Evolutionary conservation across 192 early-diverging fungal species (phyloP), one percentile per base, ranked within the genome.

Genomic region (Coemansia biformis): DNA sequence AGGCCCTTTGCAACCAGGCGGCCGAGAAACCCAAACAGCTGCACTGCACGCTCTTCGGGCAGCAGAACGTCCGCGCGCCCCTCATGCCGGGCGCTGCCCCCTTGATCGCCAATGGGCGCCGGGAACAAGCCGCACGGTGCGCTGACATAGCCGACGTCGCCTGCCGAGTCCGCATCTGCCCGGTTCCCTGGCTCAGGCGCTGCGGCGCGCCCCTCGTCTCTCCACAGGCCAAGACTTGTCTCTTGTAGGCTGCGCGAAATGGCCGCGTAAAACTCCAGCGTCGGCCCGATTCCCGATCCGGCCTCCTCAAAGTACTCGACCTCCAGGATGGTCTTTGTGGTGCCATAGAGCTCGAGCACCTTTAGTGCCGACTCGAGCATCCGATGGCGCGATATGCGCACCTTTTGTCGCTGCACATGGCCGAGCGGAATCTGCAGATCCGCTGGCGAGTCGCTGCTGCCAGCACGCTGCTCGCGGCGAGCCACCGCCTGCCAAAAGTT

Each of bases 241-340:
- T 82, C 81, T 32, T 79, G 78, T 14, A 92, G 75, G 45, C 89
- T 87, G 26, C 75, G 79, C 11, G 84, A 92, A 2, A 95, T 83
- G 10, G 75, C 64, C 5, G 88, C 67, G 58, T 92, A 98, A 57
- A 98, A 98, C 63, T 98, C 94, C 8, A 93, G 76, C 0, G 92
- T 92, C 0, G 90, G 91, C 0, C 92, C 92, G 4, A 94, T 63
- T 1, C 93, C 93, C 8, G 89, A 89, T 10, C 93, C 93, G 18
- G 87, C 91, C 42, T 97, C 93, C 46, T 91, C 89, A 57, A 85
- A 84, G 48, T 92, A 97, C 59, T 97, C 91, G n/a, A 97, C 80
- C 51, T 97, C 93, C 19, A 97, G 64, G 38, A 88, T 66, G 7
- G 86, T 60, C 23, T 84, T 81, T 4, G 66, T 62, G 6, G 64